Percentiles rank a stretch among this genome's conserved stretches.
phyloP scores from a whole-genome alignment of 164 flowering plant genomes.

The Sextonia rubra region DNA sequence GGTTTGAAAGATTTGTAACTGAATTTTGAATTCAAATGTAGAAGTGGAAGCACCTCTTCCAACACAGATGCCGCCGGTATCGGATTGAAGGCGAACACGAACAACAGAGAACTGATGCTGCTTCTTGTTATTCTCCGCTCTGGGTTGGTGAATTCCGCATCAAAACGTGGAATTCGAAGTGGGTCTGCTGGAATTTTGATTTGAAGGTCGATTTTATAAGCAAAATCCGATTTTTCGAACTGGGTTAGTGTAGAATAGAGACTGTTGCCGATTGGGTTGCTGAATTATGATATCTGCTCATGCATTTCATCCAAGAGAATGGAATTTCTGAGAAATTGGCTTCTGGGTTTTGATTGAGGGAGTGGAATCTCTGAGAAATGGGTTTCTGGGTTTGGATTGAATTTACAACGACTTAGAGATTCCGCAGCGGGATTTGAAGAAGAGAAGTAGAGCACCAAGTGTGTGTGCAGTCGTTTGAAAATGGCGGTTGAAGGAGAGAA shows the following conservation, averaged over 20 bases:
- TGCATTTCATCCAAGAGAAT: background rate
- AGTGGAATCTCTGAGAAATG: background rate
- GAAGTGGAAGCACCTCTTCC: background rate
- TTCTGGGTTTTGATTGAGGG: no score
- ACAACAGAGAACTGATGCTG: background rate
- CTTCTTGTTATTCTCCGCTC: background rate
- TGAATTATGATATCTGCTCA: background rate
- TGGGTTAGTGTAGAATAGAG: background rate
- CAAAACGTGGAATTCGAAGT: background rate
- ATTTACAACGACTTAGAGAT: background rate
- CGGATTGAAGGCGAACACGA: background rate
- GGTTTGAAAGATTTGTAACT: background rate
- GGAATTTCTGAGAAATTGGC: no score
- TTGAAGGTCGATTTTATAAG: background rate
- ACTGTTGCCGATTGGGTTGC: background rate
- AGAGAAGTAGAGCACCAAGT: background rate
- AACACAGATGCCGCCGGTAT: background rate
- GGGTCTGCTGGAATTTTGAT: conserved; percentile 2
- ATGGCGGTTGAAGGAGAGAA: conserved; percentile 6
- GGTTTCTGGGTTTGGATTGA: background rate
- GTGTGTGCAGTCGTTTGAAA: background rate
- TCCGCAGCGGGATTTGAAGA: background rate
- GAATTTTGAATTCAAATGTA: background rate
- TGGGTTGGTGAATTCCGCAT: background rate
- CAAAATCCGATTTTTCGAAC: background rate